phyloP scores from a whole-genome alignment of 2,329 filamentous ascomycete genomes.

The Stachybotrys chartarum region DNA sequence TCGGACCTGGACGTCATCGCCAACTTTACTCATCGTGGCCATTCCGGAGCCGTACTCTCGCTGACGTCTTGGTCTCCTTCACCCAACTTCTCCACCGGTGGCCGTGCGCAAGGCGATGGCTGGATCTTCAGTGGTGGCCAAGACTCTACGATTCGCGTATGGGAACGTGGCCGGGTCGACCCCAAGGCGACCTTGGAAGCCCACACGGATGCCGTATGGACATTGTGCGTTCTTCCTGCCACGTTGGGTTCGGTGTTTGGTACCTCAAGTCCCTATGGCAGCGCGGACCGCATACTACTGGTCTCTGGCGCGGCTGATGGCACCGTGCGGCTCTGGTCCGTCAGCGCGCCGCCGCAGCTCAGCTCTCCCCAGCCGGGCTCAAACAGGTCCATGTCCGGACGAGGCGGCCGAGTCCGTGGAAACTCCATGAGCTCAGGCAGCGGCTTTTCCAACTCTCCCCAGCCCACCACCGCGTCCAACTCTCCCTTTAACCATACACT shows the following conservation, averaged over 20 bases:
- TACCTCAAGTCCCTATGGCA: constrained; percentile 65
- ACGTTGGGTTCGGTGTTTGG: constrained; percentile 78
- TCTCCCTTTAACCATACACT: constrained; percentile 85
- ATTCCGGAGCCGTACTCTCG: constrained; percentile 82
- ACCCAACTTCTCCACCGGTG: constrained; percentile 82
- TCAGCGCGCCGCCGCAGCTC: constrained; percentile 82
- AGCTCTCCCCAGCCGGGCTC: constrained; percentile 69
- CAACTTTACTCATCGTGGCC: constrained; percentile 92
- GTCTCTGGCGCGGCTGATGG: constrained; percentile 89
- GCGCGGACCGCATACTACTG: constrained; percentile 79
- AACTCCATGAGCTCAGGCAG: constrained; percentile 94
- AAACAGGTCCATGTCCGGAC: constrained; percentile 47
- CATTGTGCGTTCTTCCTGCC: constrained; percentile 82
- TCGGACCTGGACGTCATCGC: constrained; percentile 86
- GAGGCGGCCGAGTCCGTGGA: constrained; percentile 70
- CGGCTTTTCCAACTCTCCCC: constrained; percentile 82
- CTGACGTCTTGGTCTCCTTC: constrained; percentile 82
- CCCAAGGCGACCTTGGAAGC: constrained; percentile 92
- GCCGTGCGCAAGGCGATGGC: constrained; percentile 81
- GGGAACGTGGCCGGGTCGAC: constrained; percentile 91
- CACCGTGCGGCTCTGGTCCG: constrained; percentile 86
- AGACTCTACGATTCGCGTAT: constrained; percentile 86
- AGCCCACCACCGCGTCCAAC: constrained; percentile 76
- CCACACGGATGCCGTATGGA: constrained; percentile 94
- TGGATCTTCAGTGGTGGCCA: constrained; percentile 99